Evolutionary conservation across 1,139 yeast genomes (phyloP), one percentile per base, ranked within the genome.

Genomic region (Candida labiduridarum): DNA sequence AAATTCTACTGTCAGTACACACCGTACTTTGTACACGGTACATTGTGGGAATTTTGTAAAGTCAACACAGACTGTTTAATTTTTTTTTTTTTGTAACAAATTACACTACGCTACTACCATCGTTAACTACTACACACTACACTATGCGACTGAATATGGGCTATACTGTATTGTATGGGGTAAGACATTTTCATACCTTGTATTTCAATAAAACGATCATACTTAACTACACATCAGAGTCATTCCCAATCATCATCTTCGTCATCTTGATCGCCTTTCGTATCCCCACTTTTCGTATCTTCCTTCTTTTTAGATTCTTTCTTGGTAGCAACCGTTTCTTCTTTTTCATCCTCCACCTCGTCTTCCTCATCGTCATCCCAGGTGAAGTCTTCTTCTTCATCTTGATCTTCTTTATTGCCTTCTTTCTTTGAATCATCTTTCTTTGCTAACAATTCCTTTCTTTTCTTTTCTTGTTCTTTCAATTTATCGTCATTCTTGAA

Each of bases 291-390:
- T 8, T 36, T 38, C 27, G 45, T 42, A 5, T 44, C 10, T 2
- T 38, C 43, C 34, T 19, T 45, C 35, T 18, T 40, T 34, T 45
- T 43, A 5, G 46, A 9, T 1, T 38, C 43, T 38, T 29, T 44
- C 35, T 35, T 19, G 30, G 33, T 9, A 34, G 38, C 47, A 29
- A 29, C 36, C 16, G 8, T 67, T 15, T 56, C 66, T 3, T 60
- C 63, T 46, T 63, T n/a, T n/a, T n/a, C n/a, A n/a, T n/a, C n/a
- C n/a, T n/a, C n/a, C n/a, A n/a, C 68, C 33, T 69, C 83, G 3
- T 78, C 85, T 4, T 82, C 87, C 14, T 82, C 87, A 4, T 82
- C 85, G 53, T 80, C 87, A 55, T 79, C 87, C 84, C 86, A 81
- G 19, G 75, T 72, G 54, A 81, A 71, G 30, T 75, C 80, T 44